phyloP scores from a whole-genome alignment of 495 filamentous ascomycete genomes.

The Letharia columbiana region DNA sequence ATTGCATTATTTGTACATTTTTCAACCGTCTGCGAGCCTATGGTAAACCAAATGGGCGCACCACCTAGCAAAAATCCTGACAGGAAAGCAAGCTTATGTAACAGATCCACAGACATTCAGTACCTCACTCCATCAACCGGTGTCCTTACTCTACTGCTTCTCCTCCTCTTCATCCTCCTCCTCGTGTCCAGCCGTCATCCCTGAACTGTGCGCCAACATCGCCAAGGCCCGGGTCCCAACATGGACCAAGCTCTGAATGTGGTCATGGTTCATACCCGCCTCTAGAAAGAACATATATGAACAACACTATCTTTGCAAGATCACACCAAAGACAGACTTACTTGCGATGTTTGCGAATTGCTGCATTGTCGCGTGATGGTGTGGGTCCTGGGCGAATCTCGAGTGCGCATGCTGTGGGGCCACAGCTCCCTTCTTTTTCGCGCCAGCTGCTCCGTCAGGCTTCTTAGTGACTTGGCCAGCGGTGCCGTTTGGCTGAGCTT shows the following conservation, averaged over 20 bases:
- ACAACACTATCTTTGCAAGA: neutral
- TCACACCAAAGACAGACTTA: no score
- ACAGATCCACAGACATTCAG: neutral
- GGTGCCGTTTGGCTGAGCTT: neutral
- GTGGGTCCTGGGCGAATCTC: neutral
- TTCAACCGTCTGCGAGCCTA: neutral
- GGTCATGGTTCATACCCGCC: neutral
- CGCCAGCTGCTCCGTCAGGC: neutral
- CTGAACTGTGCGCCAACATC: neutral
- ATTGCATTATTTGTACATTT: neutral
- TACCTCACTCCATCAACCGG: neutral
- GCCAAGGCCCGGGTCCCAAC: neutral
- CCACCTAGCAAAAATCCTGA: neutral
- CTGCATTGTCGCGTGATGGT: neutral
- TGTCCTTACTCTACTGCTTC: neutral
- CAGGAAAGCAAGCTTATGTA: neutral
- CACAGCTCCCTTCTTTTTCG: neutral
- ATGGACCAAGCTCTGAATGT: conserved; percentile 16
- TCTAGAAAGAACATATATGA: conserved; percentile 9
- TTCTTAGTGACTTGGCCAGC: neutral
- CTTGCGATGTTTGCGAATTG: neutral
- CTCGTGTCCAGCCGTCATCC: neutral
- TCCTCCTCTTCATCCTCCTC: neutral
- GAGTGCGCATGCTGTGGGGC: neutral
- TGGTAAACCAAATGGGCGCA: neutral